These are phyloP conservation scores for Lonicera japonica DNA, from an alignment of 129 eudicot species.

Conservation along the genomic window DNA sequence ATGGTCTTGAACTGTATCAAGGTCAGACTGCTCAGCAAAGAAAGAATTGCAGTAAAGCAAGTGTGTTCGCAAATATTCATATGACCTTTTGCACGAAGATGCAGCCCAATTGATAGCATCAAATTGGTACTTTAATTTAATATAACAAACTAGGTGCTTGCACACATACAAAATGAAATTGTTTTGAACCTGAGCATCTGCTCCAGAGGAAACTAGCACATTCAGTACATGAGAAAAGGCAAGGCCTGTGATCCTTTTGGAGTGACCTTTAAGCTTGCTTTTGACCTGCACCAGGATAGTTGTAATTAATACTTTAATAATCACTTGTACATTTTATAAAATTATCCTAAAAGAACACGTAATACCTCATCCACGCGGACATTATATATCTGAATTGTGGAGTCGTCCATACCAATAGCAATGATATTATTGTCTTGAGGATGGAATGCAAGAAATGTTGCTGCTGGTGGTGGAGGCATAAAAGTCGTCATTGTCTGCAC, in stretches of 20 bases:
- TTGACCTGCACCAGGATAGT: conserved; percentile 49
- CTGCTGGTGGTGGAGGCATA: conserved; percentile 87
- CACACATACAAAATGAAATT: background rate
- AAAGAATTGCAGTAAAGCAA: background rate
- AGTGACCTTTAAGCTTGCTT: conserved; percentile 95
- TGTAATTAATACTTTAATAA: background rate
- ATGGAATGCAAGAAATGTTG: conserved; percentile 78
- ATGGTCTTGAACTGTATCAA: too few relatives aligned
- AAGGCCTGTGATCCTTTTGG: conserved; percentile 84
- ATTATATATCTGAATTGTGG: conserved; percentile 64
- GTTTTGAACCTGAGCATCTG: conserved; percentile 81
- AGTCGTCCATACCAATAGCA: conserved; percentile 83
- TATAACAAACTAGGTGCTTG: background rate
- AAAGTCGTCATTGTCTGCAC: conserved; percentile 82
- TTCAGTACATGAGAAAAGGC: conserved; percentile 75
- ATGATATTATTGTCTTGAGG: conserved; percentile 81
- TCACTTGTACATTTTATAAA: background rate
- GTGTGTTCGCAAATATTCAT: background rate
- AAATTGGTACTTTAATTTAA: background rate
- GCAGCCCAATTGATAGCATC: background rate
- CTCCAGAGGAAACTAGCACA: conserved; percentile 87
- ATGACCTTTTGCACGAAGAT: background rate
- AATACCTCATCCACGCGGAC: conserved; percentile 77
- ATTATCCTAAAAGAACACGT: background rate
- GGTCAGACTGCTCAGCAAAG: background rate